Conservation (phyloP, 768 basidiomycete species). For the Chalciporus chontae region DNA sequence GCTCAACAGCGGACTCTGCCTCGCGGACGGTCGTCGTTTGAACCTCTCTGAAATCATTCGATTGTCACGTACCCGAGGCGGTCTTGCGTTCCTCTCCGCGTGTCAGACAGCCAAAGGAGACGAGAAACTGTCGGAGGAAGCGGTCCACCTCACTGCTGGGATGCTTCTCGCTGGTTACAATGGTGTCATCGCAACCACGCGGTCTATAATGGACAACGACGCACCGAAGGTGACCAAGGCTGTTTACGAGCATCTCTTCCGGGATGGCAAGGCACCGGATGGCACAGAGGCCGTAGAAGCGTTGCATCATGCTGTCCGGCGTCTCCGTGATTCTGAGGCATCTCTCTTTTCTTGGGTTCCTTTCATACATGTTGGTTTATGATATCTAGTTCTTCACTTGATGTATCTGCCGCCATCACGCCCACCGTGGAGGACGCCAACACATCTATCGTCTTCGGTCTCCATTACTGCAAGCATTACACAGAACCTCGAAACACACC, state of each 20-base stretch:
- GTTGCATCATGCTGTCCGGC: no score
- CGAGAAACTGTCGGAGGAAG: slow-evolving; percentile 31
- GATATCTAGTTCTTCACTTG: no score
- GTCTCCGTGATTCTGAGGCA: no score
- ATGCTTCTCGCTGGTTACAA: slow-evolving; percentile 31
- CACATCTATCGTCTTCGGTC: no score
- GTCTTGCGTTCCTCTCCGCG: slow-evolving; percentile 42
- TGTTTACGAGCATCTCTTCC: slow-evolving; percentile 21
- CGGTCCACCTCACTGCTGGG: slow-evolving; percentile 39
- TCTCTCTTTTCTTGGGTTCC: no score
- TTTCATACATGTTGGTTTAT: no score
- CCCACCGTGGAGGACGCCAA: no score
- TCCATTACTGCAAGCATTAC: no score
- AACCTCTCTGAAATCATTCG: background rate
- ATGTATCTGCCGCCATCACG: no score
- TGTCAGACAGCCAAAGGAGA: slow-evolving; percentile 40
- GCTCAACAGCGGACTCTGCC: slow-evolving; percentile 17
- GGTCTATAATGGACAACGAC: slow-evolving; percentile 36
- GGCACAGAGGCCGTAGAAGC: no score
- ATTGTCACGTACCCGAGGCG: slow-evolving; percentile 7
- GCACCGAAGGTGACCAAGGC: slow-evolving; percentile 29
- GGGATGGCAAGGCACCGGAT: no score
- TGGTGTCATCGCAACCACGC: slow-evolving; percentile 40
- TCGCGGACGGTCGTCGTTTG: background rate
- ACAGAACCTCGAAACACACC: no score